Percentiles rank a stretch among this genome's conserved stretches.
Evolutionary conservation across 495 filamentous ascomycete species (phyloP).

Genomic region (Rhypophila decipiens): DNA sequence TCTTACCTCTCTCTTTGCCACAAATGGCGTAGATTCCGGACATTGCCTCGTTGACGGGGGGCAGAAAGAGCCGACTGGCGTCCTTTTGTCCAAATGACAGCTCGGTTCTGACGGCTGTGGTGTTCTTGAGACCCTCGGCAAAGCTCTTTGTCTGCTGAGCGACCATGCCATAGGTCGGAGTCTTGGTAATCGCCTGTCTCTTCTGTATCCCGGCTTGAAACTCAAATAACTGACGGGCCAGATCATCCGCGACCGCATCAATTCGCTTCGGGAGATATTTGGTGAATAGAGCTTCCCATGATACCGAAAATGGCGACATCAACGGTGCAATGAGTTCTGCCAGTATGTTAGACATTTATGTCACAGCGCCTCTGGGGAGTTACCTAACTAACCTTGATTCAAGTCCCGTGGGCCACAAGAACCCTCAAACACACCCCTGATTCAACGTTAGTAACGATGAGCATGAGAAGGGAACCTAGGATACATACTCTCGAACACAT

Average conservation of each 20-base stretch:
- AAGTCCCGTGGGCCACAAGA: slow-evolving; percentile 30
- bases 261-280: slow-evolving; percentile 4
- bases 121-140: slow-evolving; percentile 28
- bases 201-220: slow-evolving; percentile 27
- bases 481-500: slow-evolving; percentile 39
- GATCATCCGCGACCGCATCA: slow-evolving; percentile 12
- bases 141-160: slow-evolving; percentile 31
- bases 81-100: slow-evolving; percentile 42
- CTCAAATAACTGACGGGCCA: slow-evolving; percentile 11
- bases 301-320: slow-evolving; percentile 36
- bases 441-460: not conserved
- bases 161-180: slow-evolving; percentile 6
- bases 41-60: slow-evolving; percentile 40
- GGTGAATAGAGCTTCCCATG: slow-evolving; percentile 45
- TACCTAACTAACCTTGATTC: slow-evolving; percentile 35
- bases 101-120: slow-evolving; percentile 20
- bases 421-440: slow-evolving; percentile 25
- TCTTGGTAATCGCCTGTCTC: slow-evolving; percentile 9
- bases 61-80: slow-evolving; percentile 47
- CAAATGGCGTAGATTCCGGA: slow-evolving; percentile 37
- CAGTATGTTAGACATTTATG: slow-evolving; percentile 1
- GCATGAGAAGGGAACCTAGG: slow-evolving; percentile 12
- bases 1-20: slow-evolving; percentile 35
- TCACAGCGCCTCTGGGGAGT: not conserved
- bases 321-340: slow-evolving; percentile 40